Percentiles rank a stretch among this genome's conserved stretches.
These are phyloP conservation scores for Psilocybe cyanescens DNA, from an alignment of 768 basidiomycete genomes.

Conservation along the genomic window DNA sequence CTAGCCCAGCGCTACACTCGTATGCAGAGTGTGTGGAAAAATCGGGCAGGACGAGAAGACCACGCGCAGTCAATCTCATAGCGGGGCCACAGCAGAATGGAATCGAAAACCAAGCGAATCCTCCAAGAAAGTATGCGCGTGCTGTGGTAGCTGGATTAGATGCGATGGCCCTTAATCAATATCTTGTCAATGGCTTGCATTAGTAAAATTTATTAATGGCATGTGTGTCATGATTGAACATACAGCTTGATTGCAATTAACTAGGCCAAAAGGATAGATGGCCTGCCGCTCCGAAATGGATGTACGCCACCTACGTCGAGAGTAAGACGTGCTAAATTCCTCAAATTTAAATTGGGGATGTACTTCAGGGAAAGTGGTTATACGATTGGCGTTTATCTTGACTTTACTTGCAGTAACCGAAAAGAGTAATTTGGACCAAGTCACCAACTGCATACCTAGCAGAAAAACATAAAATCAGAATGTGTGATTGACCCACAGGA, in stretches of 20 bases:
- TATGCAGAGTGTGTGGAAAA: conserved; percentile 27
- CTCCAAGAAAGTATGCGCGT: conserved; percentile 41
- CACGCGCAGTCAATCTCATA: conserved; percentile 37
- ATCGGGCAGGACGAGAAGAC: conserved; percentile 27
- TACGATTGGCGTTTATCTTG: conserved; percentile 35
- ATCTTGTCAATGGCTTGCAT: conserved; percentile 9
- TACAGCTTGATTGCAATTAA: conserved; percentile 28
- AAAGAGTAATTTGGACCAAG: conserved; percentile 33
- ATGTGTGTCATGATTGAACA: neutral
- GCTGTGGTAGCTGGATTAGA: conserved; percentile 37
- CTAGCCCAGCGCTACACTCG: conserved; percentile 37
- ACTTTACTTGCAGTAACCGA: conserved; percentile 35
- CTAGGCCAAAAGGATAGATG: conserved; percentile 3
- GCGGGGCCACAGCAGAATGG: conserved; percentile 41
- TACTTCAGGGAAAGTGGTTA: conserved; percentile 37
- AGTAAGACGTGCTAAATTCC: neutral
- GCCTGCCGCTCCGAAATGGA: no score
- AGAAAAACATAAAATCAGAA: neutral
- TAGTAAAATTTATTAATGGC: neutral
- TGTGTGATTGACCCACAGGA: neutral
- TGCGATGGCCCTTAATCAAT: conserved; percentile 43
- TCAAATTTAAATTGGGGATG: neutral
- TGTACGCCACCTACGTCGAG: no score
- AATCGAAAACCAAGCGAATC: conserved; percentile 42
- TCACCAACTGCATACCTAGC: conserved; percentile 25